phyloP scores from a whole-genome alignment of 139 green algal genomes.

The Chlorella sp. region DNA sequence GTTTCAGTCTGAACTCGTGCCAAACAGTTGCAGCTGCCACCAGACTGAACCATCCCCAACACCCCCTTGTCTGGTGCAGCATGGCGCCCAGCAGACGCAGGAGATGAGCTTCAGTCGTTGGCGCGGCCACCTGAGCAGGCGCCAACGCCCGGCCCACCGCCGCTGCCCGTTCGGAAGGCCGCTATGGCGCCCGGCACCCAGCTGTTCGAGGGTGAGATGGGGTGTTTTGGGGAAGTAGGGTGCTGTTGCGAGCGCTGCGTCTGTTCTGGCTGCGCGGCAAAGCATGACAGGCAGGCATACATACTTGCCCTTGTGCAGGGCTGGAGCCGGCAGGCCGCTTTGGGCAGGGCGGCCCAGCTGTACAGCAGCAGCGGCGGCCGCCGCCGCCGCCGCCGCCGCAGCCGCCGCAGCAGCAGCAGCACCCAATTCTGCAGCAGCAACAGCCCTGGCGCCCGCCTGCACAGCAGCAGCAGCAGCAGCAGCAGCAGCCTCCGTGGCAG shows the following conservation, averaged over 20 bases:
- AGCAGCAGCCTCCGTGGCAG: background rate
- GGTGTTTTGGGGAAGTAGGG: no score
- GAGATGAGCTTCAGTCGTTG: conserved; percentile 24
- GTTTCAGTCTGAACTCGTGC: no score
- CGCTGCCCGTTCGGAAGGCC: background rate
- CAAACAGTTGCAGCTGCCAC: background rate
- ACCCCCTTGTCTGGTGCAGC: conserved; percentile 1
- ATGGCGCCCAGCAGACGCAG: background rate
- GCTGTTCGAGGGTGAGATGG: background rate
- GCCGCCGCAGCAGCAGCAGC: background rate
- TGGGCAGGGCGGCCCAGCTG: background rate
- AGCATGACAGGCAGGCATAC: no score
- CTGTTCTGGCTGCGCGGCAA: no score
- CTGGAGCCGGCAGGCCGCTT: background rate
- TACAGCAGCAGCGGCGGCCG: background rate
- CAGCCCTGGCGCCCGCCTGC: background rate
- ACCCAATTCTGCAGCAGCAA: no score
- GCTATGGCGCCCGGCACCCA: background rate
- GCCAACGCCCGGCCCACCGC: background rate
- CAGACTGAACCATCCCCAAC: background rate
- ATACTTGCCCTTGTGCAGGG: background rate
- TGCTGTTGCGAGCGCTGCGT: background rate
- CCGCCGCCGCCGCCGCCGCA: background rate
- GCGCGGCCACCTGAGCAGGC: background rate
- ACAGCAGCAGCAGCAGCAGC: background rate